Percentiles rank a stretch among this genome's conserved stretches.
Evolutionary conservation across 2,329 filamentous ascomycete species (phyloP).

Genomic region (Aspergillus uvarum): DNA sequence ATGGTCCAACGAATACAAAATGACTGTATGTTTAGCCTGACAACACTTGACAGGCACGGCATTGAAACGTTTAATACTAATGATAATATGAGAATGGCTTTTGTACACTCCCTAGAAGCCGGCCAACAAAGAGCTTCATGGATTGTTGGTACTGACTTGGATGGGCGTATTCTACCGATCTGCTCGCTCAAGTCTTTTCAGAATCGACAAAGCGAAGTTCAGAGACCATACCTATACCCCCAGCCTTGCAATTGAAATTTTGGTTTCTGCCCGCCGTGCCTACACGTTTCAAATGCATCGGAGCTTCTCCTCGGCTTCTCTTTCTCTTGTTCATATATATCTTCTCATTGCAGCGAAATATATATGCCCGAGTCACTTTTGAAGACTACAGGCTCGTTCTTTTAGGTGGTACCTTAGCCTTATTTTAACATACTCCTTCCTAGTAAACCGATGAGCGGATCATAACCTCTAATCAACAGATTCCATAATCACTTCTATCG

Average conservation of each 20-base stretch:
- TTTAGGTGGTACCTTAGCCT: not conserved
- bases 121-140: not conserved
- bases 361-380: not conserved
- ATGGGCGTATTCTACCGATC: not conserved
- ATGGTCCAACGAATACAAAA: constrained; percentile 32
- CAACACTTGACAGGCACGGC: constrained; percentile 2
- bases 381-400: not conserved
- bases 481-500: not conserved
- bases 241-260: not conserved
- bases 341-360: not conserved
- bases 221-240: not conserved
- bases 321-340: not conserved
- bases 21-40: not conserved
- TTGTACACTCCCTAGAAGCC: no score
- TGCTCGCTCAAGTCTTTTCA: not conserved
- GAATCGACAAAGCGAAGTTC: not conserved
- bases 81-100: constrained; percentile 27
- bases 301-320: not conserved
- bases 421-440: no score
- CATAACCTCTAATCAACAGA: not conserved
- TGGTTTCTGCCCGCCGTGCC: not conserved
- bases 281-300: not conserved
- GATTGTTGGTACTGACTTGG: not conserved
- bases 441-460: not conserved
- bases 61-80: constrained; percentile 33